phyloP scores from a whole-genome alignment of 345 rosid species.

The Arabis hirsuta region DNA sequence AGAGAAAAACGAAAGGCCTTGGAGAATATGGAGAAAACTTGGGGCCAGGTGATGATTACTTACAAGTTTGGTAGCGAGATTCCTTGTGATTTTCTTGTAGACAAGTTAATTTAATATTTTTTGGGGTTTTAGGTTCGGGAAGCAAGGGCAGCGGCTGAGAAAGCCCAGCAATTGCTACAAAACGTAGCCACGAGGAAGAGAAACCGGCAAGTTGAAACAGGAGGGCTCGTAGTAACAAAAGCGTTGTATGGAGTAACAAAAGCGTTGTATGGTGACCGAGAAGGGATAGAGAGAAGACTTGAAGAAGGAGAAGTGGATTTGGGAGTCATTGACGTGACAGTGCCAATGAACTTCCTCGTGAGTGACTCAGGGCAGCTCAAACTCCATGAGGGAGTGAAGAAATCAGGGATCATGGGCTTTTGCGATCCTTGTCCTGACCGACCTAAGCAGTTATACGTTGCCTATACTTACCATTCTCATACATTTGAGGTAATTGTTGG shows the following conservation, averaged over 20 bases:
- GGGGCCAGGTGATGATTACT: slow-evolving; percentile 63
- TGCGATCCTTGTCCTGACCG: slow-evolving; percentile 94
- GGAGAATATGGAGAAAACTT: slow-evolving; percentile 70
- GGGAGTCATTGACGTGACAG: slow-evolving; percentile 73
- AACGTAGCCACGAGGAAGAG: slow-evolving; percentile 82
- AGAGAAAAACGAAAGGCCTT: slow-evolving; percentile 76
- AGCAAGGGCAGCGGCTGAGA: slow-evolving; percentile 77
- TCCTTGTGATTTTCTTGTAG: not conserved
- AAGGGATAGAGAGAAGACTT: slow-evolving; percentile 58
- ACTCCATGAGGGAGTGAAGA: slow-evolving; percentile 94
- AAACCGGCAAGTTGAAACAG: slow-evolving; percentile 66
- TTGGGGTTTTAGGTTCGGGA: slow-evolving; percentile 62
- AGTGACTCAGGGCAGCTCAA: slow-evolving; percentile 80
- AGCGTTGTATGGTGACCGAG: slow-evolving; percentile 62
- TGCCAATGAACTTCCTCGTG: slow-evolving; percentile 88
- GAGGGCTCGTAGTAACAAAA: slow-evolving; percentile 75
- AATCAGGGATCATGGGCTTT: slow-evolving; percentile 97
- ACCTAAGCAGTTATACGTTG: slow-evolving; percentile 71
- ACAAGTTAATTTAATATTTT: not conserved
- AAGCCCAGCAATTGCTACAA: slow-evolving; percentile 77
- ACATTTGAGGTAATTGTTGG: slow-evolving; percentile 62
- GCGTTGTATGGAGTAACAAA: slow-evolving; percentile 81
- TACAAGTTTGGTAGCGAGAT: not conserved
- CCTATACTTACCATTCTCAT: slow-evolving; percentile 63
- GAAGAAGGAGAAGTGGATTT: slow-evolving; percentile 55